Evolutionary conservation across 1,284 basidiomycete species (phyloP).

Genomic region (Psilocybe mexicana): DNA sequence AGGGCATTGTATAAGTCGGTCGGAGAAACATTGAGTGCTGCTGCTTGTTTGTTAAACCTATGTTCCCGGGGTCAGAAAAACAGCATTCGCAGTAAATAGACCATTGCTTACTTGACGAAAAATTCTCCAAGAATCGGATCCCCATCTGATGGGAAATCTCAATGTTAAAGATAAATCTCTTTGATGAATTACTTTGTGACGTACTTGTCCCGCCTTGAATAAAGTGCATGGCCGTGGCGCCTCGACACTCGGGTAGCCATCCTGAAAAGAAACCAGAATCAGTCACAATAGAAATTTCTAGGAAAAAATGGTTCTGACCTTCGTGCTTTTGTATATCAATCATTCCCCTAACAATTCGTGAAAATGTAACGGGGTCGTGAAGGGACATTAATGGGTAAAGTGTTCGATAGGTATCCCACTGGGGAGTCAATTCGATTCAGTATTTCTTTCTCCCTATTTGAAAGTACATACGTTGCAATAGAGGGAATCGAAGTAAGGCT

Average conservation of each 20-base stretch:
- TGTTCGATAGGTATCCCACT: constrained; percentile 70
- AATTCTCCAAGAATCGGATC: constrained; percentile 68
- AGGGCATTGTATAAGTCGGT: constrained; percentile 52
- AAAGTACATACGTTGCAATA: constrained; percentile 60
- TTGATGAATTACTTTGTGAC: background rate
- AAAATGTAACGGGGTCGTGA: constrained; percentile 59
- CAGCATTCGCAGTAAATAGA: background rate
- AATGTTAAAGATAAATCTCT: background rate
- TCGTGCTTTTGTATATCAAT: constrained; percentile 68
- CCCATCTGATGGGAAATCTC: constrained; percentile 43
- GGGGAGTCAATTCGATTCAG: background rate
- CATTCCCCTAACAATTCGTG: constrained; percentile 59
- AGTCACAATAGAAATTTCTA: background rate
- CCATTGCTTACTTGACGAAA: constrained; percentile 56
- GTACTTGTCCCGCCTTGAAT: constrained; percentile 67
- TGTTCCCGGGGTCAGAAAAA: no score
- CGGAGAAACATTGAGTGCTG: constrained; percentile 46
- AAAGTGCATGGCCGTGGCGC: constrained; percentile 45
- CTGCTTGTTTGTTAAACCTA: constrained; percentile 51
- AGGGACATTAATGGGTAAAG: constrained; percentile 60
- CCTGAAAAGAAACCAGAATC: constrained; percentile 32
- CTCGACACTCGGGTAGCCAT: constrained; percentile 66
- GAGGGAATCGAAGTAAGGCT: constrained; percentile 68
- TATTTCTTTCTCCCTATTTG: background rate
- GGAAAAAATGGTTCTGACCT: constrained; percentile 36